Percentiles rank a stretch among this genome's conserved stretches.
Evolutionary conservation across 75 land plant species (phyloP).

Genomic region (Cryptomeria japonica): DNA sequence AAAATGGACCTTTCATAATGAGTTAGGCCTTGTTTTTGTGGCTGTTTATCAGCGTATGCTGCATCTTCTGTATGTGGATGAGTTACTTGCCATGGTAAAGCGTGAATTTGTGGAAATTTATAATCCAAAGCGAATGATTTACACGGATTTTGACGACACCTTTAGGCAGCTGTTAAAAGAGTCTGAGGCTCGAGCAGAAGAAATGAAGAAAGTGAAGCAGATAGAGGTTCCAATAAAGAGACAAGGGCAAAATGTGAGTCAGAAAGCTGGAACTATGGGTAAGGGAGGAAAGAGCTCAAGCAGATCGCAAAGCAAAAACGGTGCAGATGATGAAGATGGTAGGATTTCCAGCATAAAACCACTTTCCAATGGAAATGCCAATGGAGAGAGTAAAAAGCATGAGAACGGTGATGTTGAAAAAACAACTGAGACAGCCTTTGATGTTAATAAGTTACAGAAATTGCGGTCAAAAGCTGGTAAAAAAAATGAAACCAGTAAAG

Average conservation of each 20-base stretch:
- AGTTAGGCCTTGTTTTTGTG: constrained; percentile 93
- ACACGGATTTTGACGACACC: constrained; percentile 85
- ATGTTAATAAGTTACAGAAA: constrained; percentile 92
- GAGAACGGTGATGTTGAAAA: constrained; percentile 40
- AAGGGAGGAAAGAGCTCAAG: constrained; percentile 34
- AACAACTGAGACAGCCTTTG: constrained; percentile 65
- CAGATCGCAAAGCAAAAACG: constrained; percentile 24
- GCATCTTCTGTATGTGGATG: constrained; percentile 94
- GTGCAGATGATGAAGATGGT: constrained; percentile 52
- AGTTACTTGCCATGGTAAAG: constrained; percentile 80
- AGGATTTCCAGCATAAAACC: constrained; percentile 24
- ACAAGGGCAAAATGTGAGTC: constrained; percentile 21
- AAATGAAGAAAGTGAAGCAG: constrained; percentile 62
- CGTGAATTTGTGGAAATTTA: constrained; percentile 71
- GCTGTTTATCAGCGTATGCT: constrained; percentile 91
- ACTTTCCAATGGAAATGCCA: constrained; percentile 35
- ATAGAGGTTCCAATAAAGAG: constrained; percentile 28
- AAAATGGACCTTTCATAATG: constrained; percentile 98
- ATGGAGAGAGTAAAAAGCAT: constrained; percentile 23
- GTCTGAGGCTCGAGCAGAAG: constrained; percentile 86
- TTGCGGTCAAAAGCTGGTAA: constrained; percentile 67
- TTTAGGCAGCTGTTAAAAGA: constrained; percentile 88
- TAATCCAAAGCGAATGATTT: constrained; percentile 66
- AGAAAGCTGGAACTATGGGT: constrained; percentile 30
- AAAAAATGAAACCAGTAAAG: constrained; percentile 59